Evolutionary conservation across 768 basidiomycete species (phyloP).

Genomic region (Thelephora aurantiotincta): DNA sequence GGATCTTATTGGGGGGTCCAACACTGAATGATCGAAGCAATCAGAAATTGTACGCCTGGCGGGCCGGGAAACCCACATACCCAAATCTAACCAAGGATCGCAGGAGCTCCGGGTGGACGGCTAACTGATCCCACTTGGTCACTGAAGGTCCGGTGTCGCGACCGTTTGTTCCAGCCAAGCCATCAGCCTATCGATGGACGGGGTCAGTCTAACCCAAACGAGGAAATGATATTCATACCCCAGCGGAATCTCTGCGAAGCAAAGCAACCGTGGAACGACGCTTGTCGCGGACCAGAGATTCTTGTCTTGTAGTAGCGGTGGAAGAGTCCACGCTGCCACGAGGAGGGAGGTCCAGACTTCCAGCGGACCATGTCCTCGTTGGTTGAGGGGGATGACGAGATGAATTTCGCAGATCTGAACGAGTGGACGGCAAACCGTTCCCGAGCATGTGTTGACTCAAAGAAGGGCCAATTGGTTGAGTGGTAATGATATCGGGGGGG

Average conservation of each 20-base stretch:
- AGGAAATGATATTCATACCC: constrained; percentile 30
- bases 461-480: constrained; percentile 7
- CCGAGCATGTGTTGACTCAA: constrained; percentile 18
- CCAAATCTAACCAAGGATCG: constrained; percentile 88
- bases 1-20: constrained; percentile 97
- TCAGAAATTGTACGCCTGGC: background rate
- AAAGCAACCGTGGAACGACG: constrained; percentile 60
- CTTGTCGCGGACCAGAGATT: constrained; percentile 43
- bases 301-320: constrained; percentile 22
- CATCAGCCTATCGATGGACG: constrained; percentile 27
- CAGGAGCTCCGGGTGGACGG: constrained; percentile 74
- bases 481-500: background rate
- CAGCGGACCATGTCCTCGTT: constrained; percentile 76
- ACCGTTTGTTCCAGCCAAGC: constrained; percentile 34
- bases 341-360: constrained; percentile 60
- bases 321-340: constrained; percentile 29
- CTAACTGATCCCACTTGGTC: constrained; percentile 92
- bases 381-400: constrained; percentile 56
- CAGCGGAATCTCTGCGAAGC: constrained; percentile 61
- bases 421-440: constrained; percentile 28
- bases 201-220: constrained; percentile 7
- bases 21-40: constrained; percentile 34
- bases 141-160: constrained; percentile 71
- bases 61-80: constrained; percentile 29
- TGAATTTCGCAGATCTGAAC: constrained; percentile 46